phyloP scores from a whole-genome alignment of 2,329 filamentous ascomycete species.

The Hyphodiscus sp. region DNA sequence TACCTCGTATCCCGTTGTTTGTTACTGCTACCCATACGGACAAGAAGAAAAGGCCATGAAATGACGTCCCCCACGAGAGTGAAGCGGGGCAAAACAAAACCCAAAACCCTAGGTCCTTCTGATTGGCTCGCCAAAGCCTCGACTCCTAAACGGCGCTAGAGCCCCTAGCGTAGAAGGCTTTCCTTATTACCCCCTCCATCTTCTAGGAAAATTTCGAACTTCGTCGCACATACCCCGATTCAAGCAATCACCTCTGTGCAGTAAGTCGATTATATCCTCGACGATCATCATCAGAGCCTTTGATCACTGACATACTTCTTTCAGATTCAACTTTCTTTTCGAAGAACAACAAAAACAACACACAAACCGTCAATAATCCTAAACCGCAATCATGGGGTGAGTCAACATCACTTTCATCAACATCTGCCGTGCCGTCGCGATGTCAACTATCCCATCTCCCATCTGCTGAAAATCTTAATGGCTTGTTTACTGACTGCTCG shows the following conservation, averaged over 20 bases:
- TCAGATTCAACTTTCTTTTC: constrained; percentile 23
- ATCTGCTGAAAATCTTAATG: constrained; percentile 11
- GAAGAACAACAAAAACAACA: constrained; percentile 20
- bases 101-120: neutral
- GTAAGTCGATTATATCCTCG: constrained; percentile 15
- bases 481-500: constrained; percentile 20
- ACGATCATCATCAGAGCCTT: constrained; percentile 6
- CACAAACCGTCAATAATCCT: constrained; percentile 21
- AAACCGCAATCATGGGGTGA: constrained; percentile 31
- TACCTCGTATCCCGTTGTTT: too few species aligned
- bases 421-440: constrained; percentile 7
- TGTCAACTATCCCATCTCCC: neutral
- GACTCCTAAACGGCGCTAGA: neutral
- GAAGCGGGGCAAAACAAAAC: neutral
- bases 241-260: constrained; percentile 29
- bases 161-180: neutral
- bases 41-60: neutral
- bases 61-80: neutral
- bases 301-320: constrained; percentile 15
- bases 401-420: constrained; percentile 10
- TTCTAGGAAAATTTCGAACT: constrained; percentile 1
- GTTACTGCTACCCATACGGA: too few species aligned
- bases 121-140: neutral
- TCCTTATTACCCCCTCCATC: constrained; percentile 2
- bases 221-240: constrained; percentile 28